These are phyloP conservation scores for Candida broadrunensis DNA, from an alignment of 805 yeast species.

Conservation along the genomic window DNA sequence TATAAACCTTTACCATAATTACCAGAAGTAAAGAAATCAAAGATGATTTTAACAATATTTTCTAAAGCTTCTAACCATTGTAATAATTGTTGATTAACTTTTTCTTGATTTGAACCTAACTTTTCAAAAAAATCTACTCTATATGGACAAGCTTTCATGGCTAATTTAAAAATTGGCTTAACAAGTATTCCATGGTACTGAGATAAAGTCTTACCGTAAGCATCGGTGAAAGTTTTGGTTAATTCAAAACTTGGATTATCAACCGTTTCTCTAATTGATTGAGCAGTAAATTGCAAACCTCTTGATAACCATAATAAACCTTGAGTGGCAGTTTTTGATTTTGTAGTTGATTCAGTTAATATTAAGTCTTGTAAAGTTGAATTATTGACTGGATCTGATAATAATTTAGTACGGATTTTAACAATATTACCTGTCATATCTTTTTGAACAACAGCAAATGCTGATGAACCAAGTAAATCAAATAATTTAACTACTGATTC, in stretches of 20 bases:
- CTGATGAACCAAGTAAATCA: slow-evolving; percentile 80
- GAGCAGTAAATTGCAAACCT: slow-evolving; percentile 89
- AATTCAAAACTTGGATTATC: slow-evolving; percentile 63
- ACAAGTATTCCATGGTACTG: slow-evolving; percentile 80
- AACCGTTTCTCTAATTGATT: slow-evolving; percentile 78
- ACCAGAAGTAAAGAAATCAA: slow-evolving; percentile 74
- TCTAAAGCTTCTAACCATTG: slow-evolving; percentile 79
- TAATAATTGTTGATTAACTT: slow-evolving; percentile 61
- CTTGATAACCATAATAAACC: slow-evolving; percentile 84
- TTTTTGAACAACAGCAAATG: slow-evolving; percentile 79
- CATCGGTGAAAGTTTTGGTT: slow-evolving; percentile 74
- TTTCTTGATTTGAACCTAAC: slow-evolving; percentile 72
- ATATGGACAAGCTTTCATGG: slow-evolving; percentile 94
- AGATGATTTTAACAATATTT: slow-evolving; percentile 65
- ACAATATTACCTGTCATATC: slow-evolving; percentile 86
- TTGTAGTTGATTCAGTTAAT: slow-evolving; percentile 63
- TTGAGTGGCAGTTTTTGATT: slow-evolving; percentile 80
- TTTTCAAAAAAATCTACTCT: slow-evolving; percentile 80
- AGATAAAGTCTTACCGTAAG: slow-evolving; percentile 77
- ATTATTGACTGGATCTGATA: slow-evolving; percentile 60
- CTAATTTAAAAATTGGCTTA: slow-evolving; percentile 85
- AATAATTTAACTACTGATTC: slow-evolving; percentile 81
- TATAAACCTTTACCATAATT: slow-evolving; percentile 87
- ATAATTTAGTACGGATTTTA: slow-evolving; percentile 66
- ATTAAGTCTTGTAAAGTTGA: slow-evolving; percentile 77